Percentiles rank a stretch among this genome's conserved stretches.
phyloP scores from a whole-genome alignment of 2,329 filamentous ascomycete genomes.

The Penicillium sumatraense region DNA sequence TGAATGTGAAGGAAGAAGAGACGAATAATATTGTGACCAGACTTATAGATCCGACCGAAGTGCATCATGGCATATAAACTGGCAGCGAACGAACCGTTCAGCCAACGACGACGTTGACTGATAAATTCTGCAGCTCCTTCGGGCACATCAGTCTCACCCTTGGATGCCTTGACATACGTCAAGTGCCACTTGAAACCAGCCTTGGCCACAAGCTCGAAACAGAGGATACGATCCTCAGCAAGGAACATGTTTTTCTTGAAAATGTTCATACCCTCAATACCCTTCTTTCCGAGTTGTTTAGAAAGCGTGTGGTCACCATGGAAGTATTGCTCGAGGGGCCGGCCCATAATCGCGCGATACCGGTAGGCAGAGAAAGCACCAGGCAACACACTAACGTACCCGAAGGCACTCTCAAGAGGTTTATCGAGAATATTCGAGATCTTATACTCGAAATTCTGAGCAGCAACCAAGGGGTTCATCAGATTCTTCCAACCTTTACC shows the following conservation, averaged over 20 bases:
- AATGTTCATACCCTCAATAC: constrained; percentile 99
- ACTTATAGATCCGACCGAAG: constrained; percentile 96
- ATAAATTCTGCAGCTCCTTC: constrained; percentile 96
- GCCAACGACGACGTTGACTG: constrained; percentile 92
- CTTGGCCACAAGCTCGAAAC: constrained; percentile 97
- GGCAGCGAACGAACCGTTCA: constrained; percentile 97
- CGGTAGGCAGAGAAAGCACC: constrained; percentile 98
- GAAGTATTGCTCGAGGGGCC: constrained; percentile 97
- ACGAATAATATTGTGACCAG: constrained; percentile 91
- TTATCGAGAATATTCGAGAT: constrained; percentile 99
- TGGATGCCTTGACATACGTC: constrained; percentile 96
- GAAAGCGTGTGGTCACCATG: constrained; percentile 97
- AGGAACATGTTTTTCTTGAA: constrained; percentile 99
- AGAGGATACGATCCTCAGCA: constrained; percentile 98
- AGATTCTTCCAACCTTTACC: constrained; percentile 87
- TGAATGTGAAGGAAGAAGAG: constrained; percentile 98
- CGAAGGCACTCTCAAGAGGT: constrained; percentile 91
- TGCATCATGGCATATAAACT: constrained; percentile 96
- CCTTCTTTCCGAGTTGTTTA: constrained; percentile 93
- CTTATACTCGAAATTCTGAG: constrained; percentile 99
- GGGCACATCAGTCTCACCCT: constrained; percentile 98
- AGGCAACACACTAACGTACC: constrained; percentile 93
- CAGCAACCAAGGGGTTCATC: constrained; percentile 88
- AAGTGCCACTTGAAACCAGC: constrained; percentile 98
- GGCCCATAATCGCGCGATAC: constrained; percentile 95